phyloP scores from a whole-genome alignment of 148 eudicot species.

The Cornus kousa region DNA sequence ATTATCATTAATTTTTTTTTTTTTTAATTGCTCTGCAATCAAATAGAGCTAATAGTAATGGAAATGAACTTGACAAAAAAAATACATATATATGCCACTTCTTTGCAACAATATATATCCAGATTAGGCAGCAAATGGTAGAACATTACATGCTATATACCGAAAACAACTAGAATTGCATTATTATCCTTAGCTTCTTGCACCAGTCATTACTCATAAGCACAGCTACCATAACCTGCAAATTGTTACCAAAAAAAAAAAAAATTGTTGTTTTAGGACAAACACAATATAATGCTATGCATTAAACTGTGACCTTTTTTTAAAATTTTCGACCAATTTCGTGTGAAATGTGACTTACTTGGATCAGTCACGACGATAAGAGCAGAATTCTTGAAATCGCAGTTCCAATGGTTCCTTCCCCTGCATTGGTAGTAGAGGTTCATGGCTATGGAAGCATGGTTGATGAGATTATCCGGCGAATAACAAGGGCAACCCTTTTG shows the following conservation, averaged over 20 bases:
- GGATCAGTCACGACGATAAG: slow-evolving; percentile 62
- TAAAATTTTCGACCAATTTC: no score
- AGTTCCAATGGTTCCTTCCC: slow-evolving; percentile 64
- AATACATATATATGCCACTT: not conserved
- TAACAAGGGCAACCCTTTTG: slow-evolving; percentile 49
- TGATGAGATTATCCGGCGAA: slow-evolving; percentile 59
- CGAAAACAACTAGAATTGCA: not conserved
- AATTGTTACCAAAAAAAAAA: not conserved
- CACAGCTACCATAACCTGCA: slow-evolving; percentile 55
- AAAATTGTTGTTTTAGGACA: not conserved
- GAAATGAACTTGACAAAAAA: not conserved
- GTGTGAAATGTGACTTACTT: slow-evolving; percentile 42
- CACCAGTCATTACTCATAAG: slow-evolving; percentile 21
- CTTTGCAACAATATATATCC: not conserved
- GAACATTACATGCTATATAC: not conserved
- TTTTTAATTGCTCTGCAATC: not conserved
- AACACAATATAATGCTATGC: not conserved
- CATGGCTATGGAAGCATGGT: slow-evolving; percentile 79
- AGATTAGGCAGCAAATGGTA: not conserved
- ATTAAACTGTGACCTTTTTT: no score
- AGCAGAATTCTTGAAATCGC: slow-evolving; percentile 62
- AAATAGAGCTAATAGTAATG: not conserved
- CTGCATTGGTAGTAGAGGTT: slow-evolving; percentile 63
- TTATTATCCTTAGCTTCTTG: not conserved
- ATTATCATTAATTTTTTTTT: no score